Conservation (phyloP, 768 basidiomycete species). For the Leccinellum albellum region DNA sequence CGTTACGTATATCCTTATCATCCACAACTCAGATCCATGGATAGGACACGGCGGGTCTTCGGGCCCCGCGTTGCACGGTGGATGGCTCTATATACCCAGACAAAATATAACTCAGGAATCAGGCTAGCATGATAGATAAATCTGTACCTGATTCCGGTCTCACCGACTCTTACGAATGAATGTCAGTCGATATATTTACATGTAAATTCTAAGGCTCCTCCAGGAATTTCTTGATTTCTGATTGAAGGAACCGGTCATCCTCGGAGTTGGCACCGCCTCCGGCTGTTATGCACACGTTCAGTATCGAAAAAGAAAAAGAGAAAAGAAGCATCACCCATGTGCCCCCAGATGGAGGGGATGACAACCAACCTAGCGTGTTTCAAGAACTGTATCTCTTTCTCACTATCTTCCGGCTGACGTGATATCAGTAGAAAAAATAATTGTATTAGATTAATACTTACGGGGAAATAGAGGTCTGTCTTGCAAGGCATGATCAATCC, state of each 20-base stretch:
- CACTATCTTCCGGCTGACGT: constrained; percentile 51
- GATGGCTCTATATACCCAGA: not conserved
- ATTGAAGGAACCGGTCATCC: constrained; percentile 42
- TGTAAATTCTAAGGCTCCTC: constrained; percentile 25
- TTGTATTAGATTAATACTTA: constrained; percentile 27
- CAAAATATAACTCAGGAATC: not conserved
- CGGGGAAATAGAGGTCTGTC: constrained; percentile 59
- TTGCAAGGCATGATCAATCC: constrained; percentile 60
- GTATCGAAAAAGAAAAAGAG: not conserved
- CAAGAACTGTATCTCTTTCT: constrained; percentile 42
- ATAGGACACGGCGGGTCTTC: not conserved
- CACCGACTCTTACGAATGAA: not conserved
- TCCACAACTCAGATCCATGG: not conserved
- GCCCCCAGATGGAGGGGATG: constrained; percentile 57
- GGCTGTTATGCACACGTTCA: constrained; percentile 27
- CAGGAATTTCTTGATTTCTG: constrained; percentile 44
- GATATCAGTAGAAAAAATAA: not conserved
- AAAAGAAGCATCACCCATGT: constrained; percentile 39
- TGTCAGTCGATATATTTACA: constrained; percentile 1
- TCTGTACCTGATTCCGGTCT: not conserved
- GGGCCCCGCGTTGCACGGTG: not conserved
- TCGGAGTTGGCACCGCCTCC: constrained; percentile 40
- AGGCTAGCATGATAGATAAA: not conserved
- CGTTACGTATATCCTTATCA: not conserved
- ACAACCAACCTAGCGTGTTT: constrained; percentile 43